Evolutionary conservation across 306 rosid genomes (phyloP), one percentile per base, ranked within the genome.

Genomic region (Vigna nakashimae): DNA sequence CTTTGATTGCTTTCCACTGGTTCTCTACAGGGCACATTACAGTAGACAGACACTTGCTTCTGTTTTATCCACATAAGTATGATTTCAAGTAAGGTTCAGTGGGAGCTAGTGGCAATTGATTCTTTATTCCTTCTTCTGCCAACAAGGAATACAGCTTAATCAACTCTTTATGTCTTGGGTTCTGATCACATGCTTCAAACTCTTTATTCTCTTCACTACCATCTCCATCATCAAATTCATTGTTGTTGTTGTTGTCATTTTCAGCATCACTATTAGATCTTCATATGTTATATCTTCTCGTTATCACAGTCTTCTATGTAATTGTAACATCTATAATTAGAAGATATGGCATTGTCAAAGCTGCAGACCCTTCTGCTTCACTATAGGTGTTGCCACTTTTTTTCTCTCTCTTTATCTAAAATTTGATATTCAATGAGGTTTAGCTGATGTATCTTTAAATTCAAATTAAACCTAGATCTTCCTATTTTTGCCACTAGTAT

Each of bases 361-460:
- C 49, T 48, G 73, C 68, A 38, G 74, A 69, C 30, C 53, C 80
- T 70, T 56, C 77, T 78, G 57, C 49, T 78, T 50, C 34, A 42
- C 69, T 62, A 9, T 17, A 20, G 4, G 30, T 80, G 66, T 81
- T 82, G 4, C 77, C 78, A 40, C 38, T n/a, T 75, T 80, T 79
- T 68, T 28, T 28, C 32, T 82, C 82, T 34, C 69, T 86, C 83
- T 9, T 82, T 79, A 80, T 83, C 89, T 68, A 87, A 67, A 55
- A 70, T 66, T 17, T 82, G 74, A 45, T 79, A 82, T 56, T 71
- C 79, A 16, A 73, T 82, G 9, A 86, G 83, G 73, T 89, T 38
- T 43, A 96, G 94, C 82, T 91, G 94, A 79, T 85, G 85, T 30
- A 86, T 82, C 82, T 90, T 84, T 68, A 93, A 87, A 76, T 90